Evolutionary conservation across 1,284 basidiomycete genomes (phyloP).

Genomic region (Trichosporon faecale): DNA sequence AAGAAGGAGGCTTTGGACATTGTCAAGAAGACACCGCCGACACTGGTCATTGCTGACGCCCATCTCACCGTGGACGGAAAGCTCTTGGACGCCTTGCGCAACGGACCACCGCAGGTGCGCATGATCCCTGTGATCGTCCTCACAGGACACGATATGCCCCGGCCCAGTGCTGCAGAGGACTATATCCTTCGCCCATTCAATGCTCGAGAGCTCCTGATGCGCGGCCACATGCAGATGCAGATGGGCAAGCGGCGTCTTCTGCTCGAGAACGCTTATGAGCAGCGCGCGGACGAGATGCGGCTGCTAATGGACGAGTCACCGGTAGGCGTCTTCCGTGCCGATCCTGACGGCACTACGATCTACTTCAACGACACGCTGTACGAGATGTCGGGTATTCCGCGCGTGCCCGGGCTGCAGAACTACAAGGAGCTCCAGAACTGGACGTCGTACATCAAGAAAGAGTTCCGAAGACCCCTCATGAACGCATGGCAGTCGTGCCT

Average conservation of each 20-base stretch:
- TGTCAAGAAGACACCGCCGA: slow-evolving; percentile 32
- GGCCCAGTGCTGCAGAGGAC: slow-evolving; percentile 48
- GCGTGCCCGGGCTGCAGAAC: too few species aligned
- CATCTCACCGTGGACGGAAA: slow-evolving; percentile 47
- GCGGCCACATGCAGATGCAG: slow-evolving; percentile 26
- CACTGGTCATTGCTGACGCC: slow-evolving; percentile 52
- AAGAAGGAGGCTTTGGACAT: slow-evolving; percentile 49
- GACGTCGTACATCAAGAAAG: slow-evolving; percentile 30
- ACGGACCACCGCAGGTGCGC: too few species aligned
- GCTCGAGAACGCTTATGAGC: slow-evolving; percentile 43
- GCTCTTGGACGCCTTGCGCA: too few species aligned
- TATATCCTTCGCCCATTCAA: slow-evolving; percentile 49
- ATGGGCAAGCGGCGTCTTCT: slow-evolving; percentile 41
- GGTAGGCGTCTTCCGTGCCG: slow-evolving; percentile 44
- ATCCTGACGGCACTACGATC: slow-evolving; percentile 33
- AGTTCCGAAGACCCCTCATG: slow-evolving; percentile 31
- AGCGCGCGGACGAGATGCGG: slow-evolving; percentile 44
- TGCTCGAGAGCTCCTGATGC: slow-evolving; percentile 47
- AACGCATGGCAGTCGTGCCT: too few species aligned
- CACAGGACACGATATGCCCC: slow-evolving; percentile 36
- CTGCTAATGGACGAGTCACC: slow-evolving; percentile 44
- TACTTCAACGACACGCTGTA: slow-evolving; percentile 43
- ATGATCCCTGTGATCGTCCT: slow-evolving; percentile 15
- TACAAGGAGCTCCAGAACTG: slow-evolving; percentile 16
- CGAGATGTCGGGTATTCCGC: slow-evolving; percentile 35